Percentiles rank a stretch among this genome's conserved stretches.
These are phyloP conservation scores for Saccharomyces eubayanus DNA, from an alignment of 805 yeast genomes.

Conservation along the genomic window DNA sequence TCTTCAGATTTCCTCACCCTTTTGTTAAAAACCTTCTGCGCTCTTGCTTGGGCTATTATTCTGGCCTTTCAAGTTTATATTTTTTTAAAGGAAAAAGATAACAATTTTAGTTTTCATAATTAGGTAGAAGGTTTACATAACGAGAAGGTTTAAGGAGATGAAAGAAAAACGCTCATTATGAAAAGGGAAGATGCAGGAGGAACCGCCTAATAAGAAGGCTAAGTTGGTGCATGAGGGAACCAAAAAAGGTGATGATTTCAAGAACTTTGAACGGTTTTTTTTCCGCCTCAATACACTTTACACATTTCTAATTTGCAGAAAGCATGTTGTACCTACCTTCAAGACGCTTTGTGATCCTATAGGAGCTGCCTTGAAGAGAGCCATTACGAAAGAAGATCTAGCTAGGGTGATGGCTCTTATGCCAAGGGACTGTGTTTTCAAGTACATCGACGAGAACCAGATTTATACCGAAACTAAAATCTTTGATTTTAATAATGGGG, in stretches of 20 bases:
- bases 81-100: not conserved
- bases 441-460: slow-evolving; percentile 74
- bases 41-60: not conserved
- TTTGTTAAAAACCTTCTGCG: not conserved
- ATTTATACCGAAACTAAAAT: slow-evolving; percentile 34
- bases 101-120: not conserved
- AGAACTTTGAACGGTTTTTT: slow-evolving; percentile 40
- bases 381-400: slow-evolving; percentile 44
- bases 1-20: not conserved
- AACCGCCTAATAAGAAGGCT: slow-evolving; percentile 6
- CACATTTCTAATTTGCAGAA: slow-evolving; percentile 54
- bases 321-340: slow-evolving; percentile 52
- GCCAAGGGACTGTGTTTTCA: slow-evolving; percentile 63
- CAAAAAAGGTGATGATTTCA: slow-evolving; percentile 25
- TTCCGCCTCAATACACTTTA: slow-evolving; percentile 50
- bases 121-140: no score
- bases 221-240: slow-evolving; percentile 9
- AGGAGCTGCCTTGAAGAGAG: slow-evolving; percentile 40
- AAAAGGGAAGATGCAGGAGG: not conserved
- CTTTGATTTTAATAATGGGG: slow-evolving; percentile 35
- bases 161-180: not conserved
- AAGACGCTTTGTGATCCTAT: slow-evolving; percentile 45
- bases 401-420: slow-evolving; percentile 54
- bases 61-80: not conserved
- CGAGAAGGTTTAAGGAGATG: not conserved